These are phyloP conservation scores for Cystobasidiaceae sp. DNA, from an alignment of 1,284 basidiomycete genomes.

Conservation along the genomic window DNA sequence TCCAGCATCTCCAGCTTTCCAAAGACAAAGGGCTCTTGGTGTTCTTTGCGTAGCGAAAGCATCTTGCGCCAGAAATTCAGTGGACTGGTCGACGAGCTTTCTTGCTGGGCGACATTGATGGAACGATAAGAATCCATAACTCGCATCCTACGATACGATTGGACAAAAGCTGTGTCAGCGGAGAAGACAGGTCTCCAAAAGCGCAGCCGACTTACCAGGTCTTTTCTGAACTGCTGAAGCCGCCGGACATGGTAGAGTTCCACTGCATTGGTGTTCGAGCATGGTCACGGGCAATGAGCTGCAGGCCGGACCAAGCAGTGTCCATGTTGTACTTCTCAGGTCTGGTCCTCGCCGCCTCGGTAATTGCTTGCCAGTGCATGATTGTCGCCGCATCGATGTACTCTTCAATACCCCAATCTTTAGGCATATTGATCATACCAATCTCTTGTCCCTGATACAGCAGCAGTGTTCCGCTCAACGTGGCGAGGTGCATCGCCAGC, in stretches of 20 bases:
- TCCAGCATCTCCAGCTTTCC: background rate
- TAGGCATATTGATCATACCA: constrained; percentile 62
- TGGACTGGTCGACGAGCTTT: constrained; percentile 47
- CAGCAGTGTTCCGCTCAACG: constrained; percentile 54
- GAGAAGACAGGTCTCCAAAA: background rate
- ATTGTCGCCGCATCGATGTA: constrained; percentile 52
- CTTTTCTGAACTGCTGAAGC: constrained; percentile 56
- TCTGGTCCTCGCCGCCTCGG: background rate
- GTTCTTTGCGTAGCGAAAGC: background rate
- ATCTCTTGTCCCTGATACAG: constrained; percentile 61
- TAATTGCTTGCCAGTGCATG: background rate
- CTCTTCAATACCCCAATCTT: constrained; percentile 61
- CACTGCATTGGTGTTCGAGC: constrained; percentile 70
- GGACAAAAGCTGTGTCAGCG: no score
- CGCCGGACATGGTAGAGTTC: constrained; percentile 56
- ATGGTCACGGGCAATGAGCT: constrained; percentile 64
- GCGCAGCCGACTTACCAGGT: background rate
- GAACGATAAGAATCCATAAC: constrained; percentile 61
- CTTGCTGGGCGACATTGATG: constrained; percentile 60
- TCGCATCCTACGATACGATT: constrained; percentile 67
- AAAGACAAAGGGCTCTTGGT: background rate
- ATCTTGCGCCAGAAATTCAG: constrained; percentile 7
- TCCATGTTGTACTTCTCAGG: constrained; percentile 55
- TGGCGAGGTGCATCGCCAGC: constrained; percentile 58
- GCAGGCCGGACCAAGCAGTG: constrained; percentile 56